These are phyloP conservation scores for Fulvia fulva DNA, from an alignment of 2,329 filamentous ascomycete genomes.

Conservation along the genomic window DNA sequence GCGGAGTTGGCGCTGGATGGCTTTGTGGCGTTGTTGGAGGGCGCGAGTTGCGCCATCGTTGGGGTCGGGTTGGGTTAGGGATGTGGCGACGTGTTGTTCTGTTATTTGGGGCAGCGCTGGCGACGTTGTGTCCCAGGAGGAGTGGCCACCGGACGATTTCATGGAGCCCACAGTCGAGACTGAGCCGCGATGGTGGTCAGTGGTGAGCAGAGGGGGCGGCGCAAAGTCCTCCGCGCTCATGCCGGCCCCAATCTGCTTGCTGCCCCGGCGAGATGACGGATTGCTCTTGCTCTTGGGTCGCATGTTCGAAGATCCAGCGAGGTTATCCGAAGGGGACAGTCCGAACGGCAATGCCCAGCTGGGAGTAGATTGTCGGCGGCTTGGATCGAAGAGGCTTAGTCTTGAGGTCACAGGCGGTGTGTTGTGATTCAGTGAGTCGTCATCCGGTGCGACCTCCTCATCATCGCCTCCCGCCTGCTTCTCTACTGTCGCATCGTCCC, in stretches of 20 bases:
- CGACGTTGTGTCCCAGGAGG: slow-evolving; percentile 10
- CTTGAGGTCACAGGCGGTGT: background rate
- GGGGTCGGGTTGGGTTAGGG: background rate
- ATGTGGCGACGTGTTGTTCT: slow-evolving; percentile 17
- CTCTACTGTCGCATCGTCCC: slow-evolving; percentile 15
- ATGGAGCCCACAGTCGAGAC: slow-evolving; percentile 21
- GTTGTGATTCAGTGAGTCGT: slow-evolving; percentile 5
- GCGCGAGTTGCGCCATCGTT: slow-evolving; percentile 16
- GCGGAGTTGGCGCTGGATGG: slow-evolving; percentile 55
- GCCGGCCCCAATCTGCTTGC: slow-evolving; percentile 21
- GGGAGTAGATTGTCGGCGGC: slow-evolving; percentile 20
- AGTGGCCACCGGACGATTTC: slow-evolving; percentile 15
- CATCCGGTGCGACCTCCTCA: slow-evolving; percentile 23
- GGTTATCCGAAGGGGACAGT: background rate
- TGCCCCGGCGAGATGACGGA: slow-evolving; percentile 28
- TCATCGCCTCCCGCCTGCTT: slow-evolving; percentile 16
- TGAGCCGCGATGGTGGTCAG: slow-evolving; percentile 19
- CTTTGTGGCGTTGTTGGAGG: slow-evolving; percentile 16
- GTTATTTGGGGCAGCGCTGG: slow-evolving; percentile 23
- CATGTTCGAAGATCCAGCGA: slow-evolving; percentile 2
- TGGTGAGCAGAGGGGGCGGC: slow-evolving; percentile 6
- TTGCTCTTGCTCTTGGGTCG: slow-evolving; percentile 15
- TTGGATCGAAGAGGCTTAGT: background rate
- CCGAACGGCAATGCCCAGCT: slow-evolving; percentile 21
- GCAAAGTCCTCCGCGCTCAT: slow-evolving; percentile 28